Evolutionary conservation across 2,329 filamentous ascomycete genomes (phyloP), one percentile per base, ranked within the genome.

Genomic region (Nemania sp.): DNA sequence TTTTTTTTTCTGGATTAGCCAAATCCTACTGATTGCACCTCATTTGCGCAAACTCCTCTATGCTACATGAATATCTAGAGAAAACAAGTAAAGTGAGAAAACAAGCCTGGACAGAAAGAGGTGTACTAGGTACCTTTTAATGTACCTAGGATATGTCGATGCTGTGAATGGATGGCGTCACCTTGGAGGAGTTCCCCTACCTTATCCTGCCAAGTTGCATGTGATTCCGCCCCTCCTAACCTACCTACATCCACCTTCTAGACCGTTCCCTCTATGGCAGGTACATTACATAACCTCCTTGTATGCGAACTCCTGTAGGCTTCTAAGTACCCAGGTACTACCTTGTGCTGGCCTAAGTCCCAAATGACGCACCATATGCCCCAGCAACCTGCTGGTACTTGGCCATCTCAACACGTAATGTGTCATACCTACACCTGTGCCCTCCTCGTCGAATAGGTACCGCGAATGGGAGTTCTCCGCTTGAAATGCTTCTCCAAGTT

Each of bases 201-300:
- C 21, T 25, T 25, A 6, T 20, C 12, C n/a, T 50, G 58, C 51
- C 55, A 62, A 62, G 51, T 53, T 2, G 47, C 62, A 64, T 64
- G 62, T 64, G 62, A 64, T 32, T 18, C 34, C 17, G 13, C 43
- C 51, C 57, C 51, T 59, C 57, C 57, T 35, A 29, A n/a, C n/a
- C n/a, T n/a, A n/a, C n/a, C n/a, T n/a, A n/a, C n/a, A n/a, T n/a
- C 34, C 48, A 20, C 34, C 39, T 43, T 46, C 58, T 48, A 47
- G 40, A 35, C 58, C 52, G 39, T 56, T 60, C 51, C 43, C 43
- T 60, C 2, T 12, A 25, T 21, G 46, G 52, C 39, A n/a, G n/a
- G n/a, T n/a, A n/a, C n/a, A n/a, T n/a, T 13, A 47, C 18, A 39
- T 11, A 11, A n/a, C 10, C 11, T 39, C 4, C 35, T 39, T n/a